phyloP scores from a whole-genome alignment of 2,329 filamentous ascomycete species.

The Colletotrichum tamarilloi region DNA sequence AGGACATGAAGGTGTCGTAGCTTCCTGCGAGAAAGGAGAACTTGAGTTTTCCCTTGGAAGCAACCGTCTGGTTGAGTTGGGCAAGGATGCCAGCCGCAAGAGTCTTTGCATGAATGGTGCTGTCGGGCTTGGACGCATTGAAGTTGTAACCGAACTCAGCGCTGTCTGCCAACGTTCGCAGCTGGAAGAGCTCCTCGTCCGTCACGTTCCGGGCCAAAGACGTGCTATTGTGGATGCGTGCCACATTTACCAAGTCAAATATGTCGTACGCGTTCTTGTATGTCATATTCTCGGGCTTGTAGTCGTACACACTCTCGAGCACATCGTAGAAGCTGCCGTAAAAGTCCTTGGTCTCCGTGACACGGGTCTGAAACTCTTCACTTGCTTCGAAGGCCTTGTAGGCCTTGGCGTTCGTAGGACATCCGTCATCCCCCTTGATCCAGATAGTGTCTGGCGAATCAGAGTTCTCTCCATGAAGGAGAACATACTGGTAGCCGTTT shows the following conservation, averaged over 20 bases:
- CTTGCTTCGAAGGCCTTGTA: constrained; percentile 44
- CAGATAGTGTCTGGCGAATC: constrained; percentile 49
- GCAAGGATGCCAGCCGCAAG: constrained; percentile 44
- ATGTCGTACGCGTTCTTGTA: constrained; percentile 49
- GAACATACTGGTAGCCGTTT: constrained; percentile 48
- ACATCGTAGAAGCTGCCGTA: constrained; percentile 45
- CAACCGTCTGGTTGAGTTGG: constrained; percentile 46
- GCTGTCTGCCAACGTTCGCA: constrained; percentile 47
- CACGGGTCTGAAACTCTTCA: constrained; percentile 40
- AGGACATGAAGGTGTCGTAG: constrained; percentile 50
- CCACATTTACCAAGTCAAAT: constrained; percentile 50
- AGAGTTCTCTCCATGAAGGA: constrained; percentile 43
- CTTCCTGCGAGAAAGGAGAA: constrained; percentile 48
- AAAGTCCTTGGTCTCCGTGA: constrained; percentile 43
- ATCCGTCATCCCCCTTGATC: constrained; percentile 51
- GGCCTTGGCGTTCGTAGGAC: constrained; percentile 42
- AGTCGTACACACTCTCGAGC: constrained; percentile 45
- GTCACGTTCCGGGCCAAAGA: constrained; percentile 45
- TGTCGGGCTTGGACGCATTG: constrained; percentile 43
- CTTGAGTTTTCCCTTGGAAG: constrained; percentile 44
- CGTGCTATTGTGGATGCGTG: constrained; percentile 45
- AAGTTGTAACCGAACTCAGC: constrained; percentile 46
- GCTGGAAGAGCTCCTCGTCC: constrained; percentile 45
- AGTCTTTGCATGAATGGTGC: constrained; percentile 46
- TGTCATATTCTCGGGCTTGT: constrained; percentile 44